phyloP scores from a whole-genome alignment of 192 early-diverging fungal species.

The Entophlyctis luteolus region DNA sequence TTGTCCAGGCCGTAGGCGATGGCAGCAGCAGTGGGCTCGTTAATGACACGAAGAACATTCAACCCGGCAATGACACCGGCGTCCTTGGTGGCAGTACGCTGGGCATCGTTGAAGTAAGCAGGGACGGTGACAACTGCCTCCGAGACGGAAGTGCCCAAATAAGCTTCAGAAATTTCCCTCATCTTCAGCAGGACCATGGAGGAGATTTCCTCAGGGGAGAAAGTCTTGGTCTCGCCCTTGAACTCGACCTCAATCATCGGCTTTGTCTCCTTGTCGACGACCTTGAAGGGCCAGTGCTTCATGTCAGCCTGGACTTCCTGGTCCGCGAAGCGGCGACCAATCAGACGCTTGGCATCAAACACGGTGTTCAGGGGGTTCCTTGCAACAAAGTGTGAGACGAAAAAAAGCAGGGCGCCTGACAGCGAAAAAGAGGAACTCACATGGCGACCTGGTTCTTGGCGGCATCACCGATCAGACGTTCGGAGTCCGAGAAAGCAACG shows the following conservation, averaged over 20 bases:
- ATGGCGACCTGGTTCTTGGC: constrained; percentile 99
- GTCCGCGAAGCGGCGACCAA: constrained; percentile 90
- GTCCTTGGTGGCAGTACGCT: constrained; percentile 99
- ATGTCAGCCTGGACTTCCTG: constrained; percentile 96
- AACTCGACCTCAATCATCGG: constrained; percentile 85
- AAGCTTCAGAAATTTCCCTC: constrained; percentile 88
- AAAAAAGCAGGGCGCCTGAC: no score
- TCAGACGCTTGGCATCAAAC: constrained; percentile 97
- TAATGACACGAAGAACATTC: constrained; percentile 98
- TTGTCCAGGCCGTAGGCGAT: constrained; percentile 99
- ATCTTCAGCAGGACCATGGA: constrained; percentile 98
- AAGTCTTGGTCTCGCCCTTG: constrained; percentile 95
- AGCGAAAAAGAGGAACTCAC: no score
- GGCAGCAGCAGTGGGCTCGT: constrained; percentile 98
- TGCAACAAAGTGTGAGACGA: no score
- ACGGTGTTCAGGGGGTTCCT: constrained; percentile 92
- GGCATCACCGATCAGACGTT: constrained; percentile 98
- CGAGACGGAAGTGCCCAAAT: constrained; percentile 77
- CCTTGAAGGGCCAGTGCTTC: constrained; percentile 99
- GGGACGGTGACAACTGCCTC: constrained; percentile 97
- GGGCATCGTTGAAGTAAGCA: constrained; percentile 98
- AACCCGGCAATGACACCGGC: constrained; percentile 93
- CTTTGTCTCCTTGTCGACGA: constrained; percentile 82
- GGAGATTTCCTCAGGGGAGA: constrained; percentile 95
- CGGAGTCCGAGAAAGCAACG: constrained; percentile 91